Conservation (phyloP, 2,329 filamentous ascomycete genomes). For the Fusarium sterilihyphosum region DNA sequence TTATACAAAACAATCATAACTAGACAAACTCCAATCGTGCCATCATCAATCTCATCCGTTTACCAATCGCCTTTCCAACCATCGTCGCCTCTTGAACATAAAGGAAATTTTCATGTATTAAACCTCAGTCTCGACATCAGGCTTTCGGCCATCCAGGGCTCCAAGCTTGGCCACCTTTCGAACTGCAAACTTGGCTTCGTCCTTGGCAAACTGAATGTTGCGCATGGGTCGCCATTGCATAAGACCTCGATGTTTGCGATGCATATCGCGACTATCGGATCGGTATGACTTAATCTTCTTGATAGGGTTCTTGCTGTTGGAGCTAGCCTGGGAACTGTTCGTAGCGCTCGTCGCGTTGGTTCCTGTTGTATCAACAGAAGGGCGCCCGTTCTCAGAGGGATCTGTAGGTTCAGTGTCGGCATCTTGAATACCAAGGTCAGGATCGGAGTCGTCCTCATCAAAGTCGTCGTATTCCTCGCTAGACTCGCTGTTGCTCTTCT, state of each 20-base stretch:
- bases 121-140: slow-evolving; percentile 85
- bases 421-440: slow-evolving; percentile 70
- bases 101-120: slow-evolving; percentile 41
- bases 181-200: slow-evolving; percentile 83
- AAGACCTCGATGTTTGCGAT: slow-evolving; percentile 85
- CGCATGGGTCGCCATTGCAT: slow-evolving; percentile 97
- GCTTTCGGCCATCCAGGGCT: slow-evolving; percentile 81
- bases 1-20: slow-evolving; percentile 21
- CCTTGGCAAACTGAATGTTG: slow-evolving; percentile 86
- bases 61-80: neutral
- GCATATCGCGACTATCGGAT: slow-evolving; percentile 76
- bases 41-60: slow-evolving; percentile 30
- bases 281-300: slow-evolving; percentile 71
- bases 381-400: slow-evolving; percentile 44
- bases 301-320: slow-evolving; percentile 62
- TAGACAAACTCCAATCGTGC: slow-evolving; percentile 22
- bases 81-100: neutral
- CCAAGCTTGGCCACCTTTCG: slow-evolving; percentile 81
- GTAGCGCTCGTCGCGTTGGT: slow-evolving; percentile 47
- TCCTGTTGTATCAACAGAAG: slow-evolving; percentile 52
- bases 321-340: slow-evolving; percentile 46
- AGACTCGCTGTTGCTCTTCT: slow-evolving; percentile 42
- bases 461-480: slow-evolving; percentile 55
- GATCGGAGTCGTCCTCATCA: slow-evolving; percentile 53
- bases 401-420: slow-evolving; percentile 50